Conservation (phyloP, 495 filamentous ascomycete genomes). For the Saxispiralis lemnorum region DNA sequence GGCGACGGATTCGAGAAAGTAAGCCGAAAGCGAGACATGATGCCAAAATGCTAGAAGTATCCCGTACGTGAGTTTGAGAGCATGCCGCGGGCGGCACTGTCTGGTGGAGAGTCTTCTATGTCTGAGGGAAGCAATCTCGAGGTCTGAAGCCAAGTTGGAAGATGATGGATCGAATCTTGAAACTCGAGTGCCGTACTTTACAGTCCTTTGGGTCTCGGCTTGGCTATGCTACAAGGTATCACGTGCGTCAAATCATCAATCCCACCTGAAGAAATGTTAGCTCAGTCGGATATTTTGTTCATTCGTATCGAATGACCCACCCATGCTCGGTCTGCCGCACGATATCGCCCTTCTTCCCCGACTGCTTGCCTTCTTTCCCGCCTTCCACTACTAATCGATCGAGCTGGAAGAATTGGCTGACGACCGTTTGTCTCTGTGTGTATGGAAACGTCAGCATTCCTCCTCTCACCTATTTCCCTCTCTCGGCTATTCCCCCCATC, state of each 20-base stretch:
- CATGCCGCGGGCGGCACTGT: no score
- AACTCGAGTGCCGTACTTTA: no score
- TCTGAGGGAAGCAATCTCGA: no score
- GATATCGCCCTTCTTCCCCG: slow-evolving; percentile 47
- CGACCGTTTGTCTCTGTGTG: slow-evolving; percentile 71
- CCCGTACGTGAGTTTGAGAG: no score
- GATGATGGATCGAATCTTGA: no score
- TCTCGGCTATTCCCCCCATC: not conserved
- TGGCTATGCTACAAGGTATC: slow-evolving; percentile 4
- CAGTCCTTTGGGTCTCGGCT: not conserved
- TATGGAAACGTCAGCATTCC: no score
- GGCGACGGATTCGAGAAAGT: no score
- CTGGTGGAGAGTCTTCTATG: no score
- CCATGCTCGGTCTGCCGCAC: slow-evolving; percentile 68
- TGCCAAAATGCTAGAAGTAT: no score
- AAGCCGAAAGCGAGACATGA: no score
- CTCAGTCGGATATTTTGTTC: not conserved
- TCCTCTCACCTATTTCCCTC: not conserved
- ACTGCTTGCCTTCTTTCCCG: slow-evolving; percentile 60
- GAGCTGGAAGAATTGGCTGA: slow-evolving; percentile 88
- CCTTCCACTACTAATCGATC: slow-evolving; percentile 89
- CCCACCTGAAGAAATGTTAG: slow-evolving; percentile 5
- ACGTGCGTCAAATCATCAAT: not conserved
- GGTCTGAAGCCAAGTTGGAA: no score
- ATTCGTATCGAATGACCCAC: slow-evolving; percentile 30